Base-by-base conservation (phyloP, 192 early-diverging fungal species). In the Linnemannia elongata region DNA sequence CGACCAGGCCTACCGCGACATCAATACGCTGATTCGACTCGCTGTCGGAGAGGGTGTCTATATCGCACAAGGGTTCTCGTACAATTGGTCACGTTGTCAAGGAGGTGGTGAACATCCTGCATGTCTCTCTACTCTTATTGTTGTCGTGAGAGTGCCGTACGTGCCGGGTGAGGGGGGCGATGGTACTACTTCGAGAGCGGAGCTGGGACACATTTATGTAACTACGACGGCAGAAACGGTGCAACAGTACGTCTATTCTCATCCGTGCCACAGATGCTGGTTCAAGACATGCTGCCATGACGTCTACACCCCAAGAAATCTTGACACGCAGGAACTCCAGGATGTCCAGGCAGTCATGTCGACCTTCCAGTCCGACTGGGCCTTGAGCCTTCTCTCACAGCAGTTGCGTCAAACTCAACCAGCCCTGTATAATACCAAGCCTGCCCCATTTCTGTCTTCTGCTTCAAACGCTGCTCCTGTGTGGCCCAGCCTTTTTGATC, bases 191-290 rank as follows among this genome's bases (percentile, higher is more conserved):
- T 55, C 9, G 8, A 60, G 12, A 17, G 69, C 69, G 2, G 76
- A 83, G 49, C 22, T 83, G 15, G 71, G 49, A 30, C 82, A 83
- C 57, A 47, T 83, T 13, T 78, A 77, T 33, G 42, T 83, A 7
- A 24, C 38, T 10, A 72, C 82, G 0, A 47, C 44, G 38, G 69
- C 75, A 8, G 47, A 76, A 30, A 76, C 52, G 20, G 22, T 47
- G 20, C 75, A 77, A 45, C 81, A 82, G 36, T 30, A 38, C 4
- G 18, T 42, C 35, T 72, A 54, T 63, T 69, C 30, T 24, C 24
- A 75, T 18, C 30, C n/a, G 20, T 81, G 80, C 44, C 80, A 81
- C 45, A 47, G 47, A 24, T 81, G 80, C 27, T 81, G 80, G 74
- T 49, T 81, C 36, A 38, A 38, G 15, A 74, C 24, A 45, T 81